Percentiles rank a stretch among this genome's conserved stretches.
phyloP scores from a whole-genome alignment of 768 basidiomycete genomes.

The Phylloporus sp. region DNA sequence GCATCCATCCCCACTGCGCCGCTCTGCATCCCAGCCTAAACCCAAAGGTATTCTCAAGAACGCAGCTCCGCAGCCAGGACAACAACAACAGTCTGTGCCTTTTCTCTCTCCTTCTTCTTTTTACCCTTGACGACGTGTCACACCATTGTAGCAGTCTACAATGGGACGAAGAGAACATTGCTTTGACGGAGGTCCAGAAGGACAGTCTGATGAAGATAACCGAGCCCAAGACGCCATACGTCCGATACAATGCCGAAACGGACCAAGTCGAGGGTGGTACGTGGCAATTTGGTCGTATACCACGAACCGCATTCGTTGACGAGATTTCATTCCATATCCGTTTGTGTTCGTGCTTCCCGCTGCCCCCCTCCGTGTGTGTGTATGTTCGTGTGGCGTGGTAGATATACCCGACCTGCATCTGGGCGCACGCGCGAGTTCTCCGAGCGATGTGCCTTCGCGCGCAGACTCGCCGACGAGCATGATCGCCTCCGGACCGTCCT shows the following conservation, averaged over 20 bases:
- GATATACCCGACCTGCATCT: constrained; percentile 84
- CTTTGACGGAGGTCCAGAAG: constrained; percentile 88
- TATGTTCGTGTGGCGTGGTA: too few species aligned
- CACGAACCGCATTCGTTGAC: neutral
- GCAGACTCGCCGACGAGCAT: constrained; percentile 56
- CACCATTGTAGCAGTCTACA: constrained; percentile 68
- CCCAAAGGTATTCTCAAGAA: constrained; percentile 92
- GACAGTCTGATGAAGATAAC: constrained; percentile 98
- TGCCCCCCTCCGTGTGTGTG: neutral
- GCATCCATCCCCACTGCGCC: constrained; percentile 46
- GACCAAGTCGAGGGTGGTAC: constrained; percentile 81
- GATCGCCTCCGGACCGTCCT: constrained; percentile 61
- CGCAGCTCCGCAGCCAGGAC: constrained; percentile 42
- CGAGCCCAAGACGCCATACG: constrained; percentile 96
- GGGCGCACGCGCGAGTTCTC: constrained; percentile 30
- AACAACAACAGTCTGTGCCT: constrained; percentile 49
- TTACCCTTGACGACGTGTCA: neutral
- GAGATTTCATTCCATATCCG: too few species aligned
- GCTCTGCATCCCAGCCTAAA: constrained; percentile 63
- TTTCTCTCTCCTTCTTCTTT: too few species aligned
- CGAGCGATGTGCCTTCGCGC: constrained; percentile 38
- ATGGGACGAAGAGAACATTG: constrained; percentile 95
- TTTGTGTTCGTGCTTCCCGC: neutral
- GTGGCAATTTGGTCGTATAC: constrained; percentile 7
- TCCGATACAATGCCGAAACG: constrained; percentile 84